phyloP scores from a whole-genome alignment of 2,329 filamentous ascomycete genomes.

The Ascochyta fabae region DNA sequence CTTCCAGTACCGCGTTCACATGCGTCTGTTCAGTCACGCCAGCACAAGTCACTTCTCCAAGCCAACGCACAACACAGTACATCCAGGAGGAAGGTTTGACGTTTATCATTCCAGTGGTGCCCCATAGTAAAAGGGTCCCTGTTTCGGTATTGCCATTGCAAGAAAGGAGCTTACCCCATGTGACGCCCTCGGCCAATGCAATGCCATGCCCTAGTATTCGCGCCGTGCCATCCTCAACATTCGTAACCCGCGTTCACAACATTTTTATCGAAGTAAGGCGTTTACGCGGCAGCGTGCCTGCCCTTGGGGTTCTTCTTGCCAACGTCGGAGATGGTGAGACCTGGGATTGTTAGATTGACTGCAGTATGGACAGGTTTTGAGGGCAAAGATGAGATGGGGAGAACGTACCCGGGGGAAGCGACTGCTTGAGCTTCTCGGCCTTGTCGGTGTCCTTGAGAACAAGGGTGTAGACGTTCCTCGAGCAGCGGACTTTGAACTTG shows the following conservation, averaged over 20 bases:
- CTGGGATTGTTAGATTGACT: conserved; percentile 42
- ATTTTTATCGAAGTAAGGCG: conserved; percentile 7
- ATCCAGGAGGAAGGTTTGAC: conserved; percentile 8
- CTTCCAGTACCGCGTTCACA: too few species aligned
- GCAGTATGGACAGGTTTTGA: neutral
- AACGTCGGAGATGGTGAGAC: conserved; percentile 65
- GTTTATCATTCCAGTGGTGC: conserved; percentile 18
- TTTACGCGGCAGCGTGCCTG: conserved; percentile 52
- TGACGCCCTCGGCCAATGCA: conserved; percentile 36
- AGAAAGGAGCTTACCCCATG: conserved; percentile 38
- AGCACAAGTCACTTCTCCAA: neutral
- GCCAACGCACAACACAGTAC: neutral
- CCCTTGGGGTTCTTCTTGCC: conserved; percentile 68
- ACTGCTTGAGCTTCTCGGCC: conserved; percentile 99
- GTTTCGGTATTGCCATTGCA: conserved; percentile 41
- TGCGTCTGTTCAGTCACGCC: neutral
- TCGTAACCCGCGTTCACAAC: conserved; percentile 12
- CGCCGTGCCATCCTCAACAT: conserved; percentile 9
- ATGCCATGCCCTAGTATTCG: conserved; percentile 28
- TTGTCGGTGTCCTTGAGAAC: conserved; percentile 98
- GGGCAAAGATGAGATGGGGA: neutral
- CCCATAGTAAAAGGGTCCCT: conserved; percentile 21
- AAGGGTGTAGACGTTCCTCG: conserved; percentile 94
- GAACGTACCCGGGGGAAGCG: conserved; percentile 88
- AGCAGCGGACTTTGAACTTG: conserved; percentile 99